Evolutionary conservation across 225 moss, liverwort and hornwort genomes (phyloP).

Genomic region (Straminergon stramineum): DNA sequence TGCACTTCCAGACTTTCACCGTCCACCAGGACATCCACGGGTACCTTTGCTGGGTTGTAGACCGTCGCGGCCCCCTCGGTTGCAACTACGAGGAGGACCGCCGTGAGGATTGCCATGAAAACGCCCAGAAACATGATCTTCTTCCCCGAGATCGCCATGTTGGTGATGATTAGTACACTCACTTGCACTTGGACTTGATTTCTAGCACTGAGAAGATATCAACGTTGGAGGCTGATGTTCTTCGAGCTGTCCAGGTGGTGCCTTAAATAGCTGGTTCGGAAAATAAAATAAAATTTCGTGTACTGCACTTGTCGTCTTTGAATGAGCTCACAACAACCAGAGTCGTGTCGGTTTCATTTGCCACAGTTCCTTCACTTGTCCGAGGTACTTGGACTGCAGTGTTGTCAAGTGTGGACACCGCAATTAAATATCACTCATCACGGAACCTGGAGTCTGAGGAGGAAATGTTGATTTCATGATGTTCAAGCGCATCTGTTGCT

Average conservation of each 20-base stretch:
- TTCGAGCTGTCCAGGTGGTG: not conserved
- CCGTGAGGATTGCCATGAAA: not conserved
- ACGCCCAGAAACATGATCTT: not conserved
- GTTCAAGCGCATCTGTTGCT: not conserved
- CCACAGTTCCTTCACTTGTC: not conserved
- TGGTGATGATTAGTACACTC: not conserved
- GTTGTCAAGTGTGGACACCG: not conserved
- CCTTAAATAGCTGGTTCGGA: not conserved
- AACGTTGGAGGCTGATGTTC: not conserved
- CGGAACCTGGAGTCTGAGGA: not conserved
- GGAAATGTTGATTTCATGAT: not conserved
- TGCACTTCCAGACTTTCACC: not conserved
- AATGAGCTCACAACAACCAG: not conserved
- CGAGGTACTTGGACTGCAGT: not conserved
- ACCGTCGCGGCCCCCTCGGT: not conserved
- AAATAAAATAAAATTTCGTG: not conserved
- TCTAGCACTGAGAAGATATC: not conserved
- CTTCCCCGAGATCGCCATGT: not conserved
- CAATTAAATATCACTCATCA: not conserved
- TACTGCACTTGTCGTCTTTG: not conserved
- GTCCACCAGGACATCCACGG: not conserved
- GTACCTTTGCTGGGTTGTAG: slow-evolving; percentile 3
- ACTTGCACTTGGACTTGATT: not conserved
- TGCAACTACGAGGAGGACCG: not conserved
- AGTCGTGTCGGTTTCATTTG: not conserved